These are phyloP conservation scores for Pseudozyma sp. DNA, from an alignment of 1,284 basidiomycete genomes.

Conservation along the genomic window DNA sequence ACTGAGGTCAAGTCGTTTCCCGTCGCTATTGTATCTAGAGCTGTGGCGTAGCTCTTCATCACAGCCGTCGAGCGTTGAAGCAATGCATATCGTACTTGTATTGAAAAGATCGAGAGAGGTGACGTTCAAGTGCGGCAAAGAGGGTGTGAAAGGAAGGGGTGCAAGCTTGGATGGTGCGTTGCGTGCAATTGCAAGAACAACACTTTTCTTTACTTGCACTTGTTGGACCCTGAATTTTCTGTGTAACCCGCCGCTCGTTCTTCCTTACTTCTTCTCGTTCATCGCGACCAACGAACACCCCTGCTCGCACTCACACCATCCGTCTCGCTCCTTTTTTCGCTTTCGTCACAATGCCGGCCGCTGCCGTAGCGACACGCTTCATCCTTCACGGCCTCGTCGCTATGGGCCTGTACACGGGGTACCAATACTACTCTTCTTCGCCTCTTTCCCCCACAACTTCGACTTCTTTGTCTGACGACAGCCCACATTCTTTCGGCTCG, in stretches of 20 bases:
- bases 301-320: no score
- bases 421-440: conserved; percentile 16
- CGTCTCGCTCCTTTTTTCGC: background rate
- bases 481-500: conserved; percentile 4
- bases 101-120: no score
- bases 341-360: conserved; percentile 10
- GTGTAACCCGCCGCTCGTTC: no score
- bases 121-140: no score
- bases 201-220: conserved; percentile 3
- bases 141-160: no score
- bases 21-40: conserved; percentile 5
- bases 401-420: conserved; percentile 22
- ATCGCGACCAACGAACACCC: no score
- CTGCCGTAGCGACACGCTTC: conserved; percentile 14
- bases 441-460: background rate
- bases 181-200: conserved; percentile 19
- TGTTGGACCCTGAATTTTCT: no score
- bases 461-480: background rate
- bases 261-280: no score
- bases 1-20: conserved; percentile 25
- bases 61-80: background rate
- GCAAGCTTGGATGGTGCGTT: conserved; percentile 3
- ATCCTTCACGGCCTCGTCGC: conserved; percentile 22
- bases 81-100: background rate
- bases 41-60: background rate